Base-by-base conservation (phyloP, 2,329 filamentous ascomycete species). In the Stachybotrys echinatus region DNA sequence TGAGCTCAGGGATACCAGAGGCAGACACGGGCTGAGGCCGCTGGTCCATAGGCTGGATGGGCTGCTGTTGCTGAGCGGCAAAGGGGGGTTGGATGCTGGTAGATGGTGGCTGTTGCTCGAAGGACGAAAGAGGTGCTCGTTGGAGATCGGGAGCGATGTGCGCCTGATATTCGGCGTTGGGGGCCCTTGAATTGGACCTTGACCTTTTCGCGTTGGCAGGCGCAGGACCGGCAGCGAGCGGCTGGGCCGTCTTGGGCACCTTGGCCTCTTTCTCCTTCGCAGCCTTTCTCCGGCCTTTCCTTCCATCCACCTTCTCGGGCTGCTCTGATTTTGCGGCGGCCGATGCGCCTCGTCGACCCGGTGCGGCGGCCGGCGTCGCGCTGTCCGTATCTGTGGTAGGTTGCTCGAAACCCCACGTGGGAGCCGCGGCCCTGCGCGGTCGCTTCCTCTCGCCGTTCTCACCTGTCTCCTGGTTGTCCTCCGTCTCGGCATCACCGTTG, bases 401-500 rank as follows among this genome's bases (percentile, higher is more conserved):
- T 59, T 66, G 85, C 59, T 89, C 86, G 51, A 77, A 81, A 40
- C 81, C 81, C 72, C 85, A 92, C 0, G 84, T 88, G 4, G 88
- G 88, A 12, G 88, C 88, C 18, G 81, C 81, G 20, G 82, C 82
- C 56, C 83, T 75, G 38, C 82, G 74, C n/a, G 81, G 83, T 17
- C 82, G 73, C 18, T 40, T 40, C 45, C 80, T 70, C 59, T 85
- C 81, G 27, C 79, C 79, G 52, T 79, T 82, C 60, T 85, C 83
- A 34, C 75, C 76, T 6, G 72, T 74, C 19, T 83, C 80, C 23
- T 76, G 73, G 27, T 70, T 71, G 48, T 83, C 81, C 49, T 83
- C 79, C 47, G 66, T 71, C 50, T 80, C 79, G 42, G 77, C 75
- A 43, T 83, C 80, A 6, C 73, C 76, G 53, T 80, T 84, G 43